These are phyloP conservation scores for Lumnitzera littorea DNA, from an alignment of 345 rosid genomes.

Conservation along the genomic window DNA sequence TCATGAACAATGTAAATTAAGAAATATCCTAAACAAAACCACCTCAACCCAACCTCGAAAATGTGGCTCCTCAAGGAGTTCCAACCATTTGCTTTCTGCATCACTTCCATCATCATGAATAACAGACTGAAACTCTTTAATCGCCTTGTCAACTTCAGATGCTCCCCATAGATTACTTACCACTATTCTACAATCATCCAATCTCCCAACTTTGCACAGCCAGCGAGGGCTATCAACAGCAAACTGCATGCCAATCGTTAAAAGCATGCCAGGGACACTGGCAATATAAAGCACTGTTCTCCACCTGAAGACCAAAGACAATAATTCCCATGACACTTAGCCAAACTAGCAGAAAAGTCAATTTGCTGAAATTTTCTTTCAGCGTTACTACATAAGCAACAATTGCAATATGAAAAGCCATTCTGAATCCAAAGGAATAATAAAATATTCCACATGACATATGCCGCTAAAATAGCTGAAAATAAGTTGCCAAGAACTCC, in stretches of 20 bases:
- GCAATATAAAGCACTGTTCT: conserved; percentile 61
- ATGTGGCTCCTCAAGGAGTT: conserved; percentile 67
- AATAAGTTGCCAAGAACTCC: no score
- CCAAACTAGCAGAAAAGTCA: no score
- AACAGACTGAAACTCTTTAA: conserved; percentile 53
- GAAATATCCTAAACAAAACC: conserved; percentile 12
- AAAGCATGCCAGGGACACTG: conserved; percentile 47
- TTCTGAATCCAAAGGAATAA: no score
- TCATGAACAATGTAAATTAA: conserved; percentile 4
- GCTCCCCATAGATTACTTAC: conserved; percentile 60
- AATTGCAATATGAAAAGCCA: no score
- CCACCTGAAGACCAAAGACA: conserved; percentile 45
- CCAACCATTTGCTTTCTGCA: conserved; percentile 51
- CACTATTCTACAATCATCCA: conserved; percentile 50
- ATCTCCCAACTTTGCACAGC: conserved; percentile 69
- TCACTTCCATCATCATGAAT: conserved; percentile 46
- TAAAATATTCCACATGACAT: no score
- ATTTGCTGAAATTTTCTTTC: no score
- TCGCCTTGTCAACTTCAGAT: conserved; percentile 43
- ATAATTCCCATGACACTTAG: no score
- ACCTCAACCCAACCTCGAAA: conserved; percentile 69
- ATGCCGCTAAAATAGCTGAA: no score
- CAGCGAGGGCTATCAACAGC: conserved; percentile 84
- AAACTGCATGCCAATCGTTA: conserved; percentile 67
- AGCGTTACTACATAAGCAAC: no score